Conservation (phyloP, 768 basidiomycete genomes). For the Sistotremastrum suecicum region DNA sequence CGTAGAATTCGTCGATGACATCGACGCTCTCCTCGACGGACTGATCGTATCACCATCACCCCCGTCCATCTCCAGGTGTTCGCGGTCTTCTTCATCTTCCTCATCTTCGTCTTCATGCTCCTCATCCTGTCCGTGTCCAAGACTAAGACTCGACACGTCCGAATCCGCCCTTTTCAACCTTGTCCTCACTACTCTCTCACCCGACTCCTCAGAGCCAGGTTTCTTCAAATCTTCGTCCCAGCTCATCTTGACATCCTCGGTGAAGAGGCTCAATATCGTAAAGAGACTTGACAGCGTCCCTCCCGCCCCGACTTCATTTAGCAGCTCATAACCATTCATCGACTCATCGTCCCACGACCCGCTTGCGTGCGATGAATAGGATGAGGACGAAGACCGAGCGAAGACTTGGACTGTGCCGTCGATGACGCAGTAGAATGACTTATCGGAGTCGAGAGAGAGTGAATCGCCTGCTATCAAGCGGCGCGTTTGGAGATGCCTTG, state of each 20-base stretch:
- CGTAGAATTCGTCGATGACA: too few relatives aligned
- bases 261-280: slow-evolving; percentile 93
- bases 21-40: too few relatives aligned
- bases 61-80: too few relatives aligned
- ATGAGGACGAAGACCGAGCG: slow-evolving; percentile 40
- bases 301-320: slow-evolving; percentile 93
- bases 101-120: too few relatives aligned
- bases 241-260: slow-evolving; percentile 82
- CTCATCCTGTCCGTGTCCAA: slow-evolving; percentile 16
- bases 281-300: slow-evolving; percentile 93
- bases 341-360: slow-evolving; percentile 70
- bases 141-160: slow-evolving; percentile 49
- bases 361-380: slow-evolving; percentile 21
- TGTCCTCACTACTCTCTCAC: neutral
- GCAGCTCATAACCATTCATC: slow-evolving; percentile 89
- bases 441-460: slow-evolving; percentile 78
- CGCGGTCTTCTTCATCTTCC: too few relatives aligned
- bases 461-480: slow-evolving; percentile 94
- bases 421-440: slow-evolving; percentile 95
- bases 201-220: slow-evolving; percentile 1
- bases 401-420: slow-evolving; percentile 96
- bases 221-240: slow-evolving; percentile 50
- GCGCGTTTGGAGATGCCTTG: slow-evolving; percentile 88
- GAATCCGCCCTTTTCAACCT: slow-evolving; percentile 24
- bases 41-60: too few relatives aligned